Evolutionary conservation across 2,329 filamentous ascomycete genomes (phyloP), one percentile per base, ranked within the genome.

Genomic region (Calonectria pseudoturangicola): DNA sequence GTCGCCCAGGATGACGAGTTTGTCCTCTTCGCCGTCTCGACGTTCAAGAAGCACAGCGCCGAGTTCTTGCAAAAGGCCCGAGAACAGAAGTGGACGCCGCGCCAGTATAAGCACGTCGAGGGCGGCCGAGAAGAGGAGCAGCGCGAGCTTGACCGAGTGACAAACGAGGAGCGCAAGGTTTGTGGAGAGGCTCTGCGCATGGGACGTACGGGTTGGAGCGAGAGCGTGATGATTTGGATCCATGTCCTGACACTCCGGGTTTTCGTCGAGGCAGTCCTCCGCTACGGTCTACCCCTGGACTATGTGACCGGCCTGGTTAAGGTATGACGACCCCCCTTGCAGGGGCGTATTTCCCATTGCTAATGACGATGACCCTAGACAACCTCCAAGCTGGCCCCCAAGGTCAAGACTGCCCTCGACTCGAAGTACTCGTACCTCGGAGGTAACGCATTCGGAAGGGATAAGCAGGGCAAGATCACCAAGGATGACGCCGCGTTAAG

Each of bases 181-280:
- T 98, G 95, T 92, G 95, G 95, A 13, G 96, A 99, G 86, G 95
- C 96, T 3, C 85, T 99, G 81, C 91, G 95, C 76, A 89, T 98
- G 79, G 95, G 93, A 16, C 89, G 96, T 74, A 98, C 95, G n/a
- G 95, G 95, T 18, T 99, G 97, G 92, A 96, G 95, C 82, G 97
- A 99, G 86, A 93, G 93, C 74, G 95, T 98, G 76, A 98, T 98
- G 95, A 93, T 96, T 67, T 98, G 96, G 95, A 90, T 98, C 63
- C 97, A 99, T 82, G 94, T 98, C 33, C 88, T 98, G 81, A 94
- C 96, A 8, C 86, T 99, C 80, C 89, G 97, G 67, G 96, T 98
- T 25, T 99, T 98, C 84, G 97, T 99, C 25, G 97, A 99, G 89
- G 98, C 96, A 6, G 97, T 99, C n/a, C 87, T 99, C 81, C 92